Conservation (phyloP, 352 stramenopile species). For the Phytophthora pisi region DNA sequence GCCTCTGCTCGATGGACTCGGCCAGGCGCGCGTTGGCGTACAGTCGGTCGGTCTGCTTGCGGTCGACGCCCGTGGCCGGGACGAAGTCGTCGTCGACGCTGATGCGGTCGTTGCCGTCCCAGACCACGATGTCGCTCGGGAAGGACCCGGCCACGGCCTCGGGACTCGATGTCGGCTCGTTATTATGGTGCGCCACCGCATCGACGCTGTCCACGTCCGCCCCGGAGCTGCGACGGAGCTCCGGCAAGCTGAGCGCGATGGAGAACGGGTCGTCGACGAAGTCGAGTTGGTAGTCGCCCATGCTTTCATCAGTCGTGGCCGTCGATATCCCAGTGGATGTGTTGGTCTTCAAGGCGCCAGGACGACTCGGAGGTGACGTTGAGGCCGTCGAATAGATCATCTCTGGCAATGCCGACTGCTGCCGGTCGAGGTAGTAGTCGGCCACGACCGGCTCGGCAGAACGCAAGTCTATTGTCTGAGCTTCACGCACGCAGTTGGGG, state of each 20-base stretch:
- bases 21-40: conserved; percentile 2
- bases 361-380: not conserved
- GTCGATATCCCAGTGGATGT: conserved; percentile 22
- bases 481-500: conserved; percentile 37
- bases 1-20: conserved; percentile 15
- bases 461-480: conserved; percentile 28
- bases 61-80: conserved; percentile 8
- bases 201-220: conserved; percentile 4
- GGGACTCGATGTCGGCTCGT: conserved; percentile 10
- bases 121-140: conserved; percentile 18
- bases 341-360: conserved; percentile 25
- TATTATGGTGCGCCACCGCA: not conserved
- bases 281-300: conserved; percentile 28
- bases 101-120: conserved; percentile 17
- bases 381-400: not conserved
- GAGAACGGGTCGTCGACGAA: conserved; percentile 37
- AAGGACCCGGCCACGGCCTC: conserved; percentile 6
- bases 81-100: conserved; percentile 34
- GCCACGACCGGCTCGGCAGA: conserved; percentile 29
- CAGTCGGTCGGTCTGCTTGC: conserved; percentile 4
- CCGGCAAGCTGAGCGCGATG: conserved; percentile 20
- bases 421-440: conserved; percentile 20
- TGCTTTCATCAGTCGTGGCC: conserved; percentile 13
- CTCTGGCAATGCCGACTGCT: conserved; percentile 3
- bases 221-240: conserved; percentile 25